Conservation (phyloP, 306 rosid genomes). For the Casuarina cunninghamiana region DNA sequence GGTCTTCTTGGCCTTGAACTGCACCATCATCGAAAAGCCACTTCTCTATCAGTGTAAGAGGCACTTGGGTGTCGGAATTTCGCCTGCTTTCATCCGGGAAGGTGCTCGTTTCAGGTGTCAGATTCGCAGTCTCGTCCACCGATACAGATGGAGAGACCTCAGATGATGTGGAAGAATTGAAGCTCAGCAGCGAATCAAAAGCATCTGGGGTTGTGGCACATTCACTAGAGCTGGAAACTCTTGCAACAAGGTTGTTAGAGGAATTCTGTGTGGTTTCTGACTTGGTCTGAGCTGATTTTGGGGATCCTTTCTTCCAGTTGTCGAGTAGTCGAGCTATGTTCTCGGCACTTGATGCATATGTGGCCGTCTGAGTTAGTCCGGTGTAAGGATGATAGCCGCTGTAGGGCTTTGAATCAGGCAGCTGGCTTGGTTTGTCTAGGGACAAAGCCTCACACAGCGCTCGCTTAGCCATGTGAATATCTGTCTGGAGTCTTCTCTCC, state of each 20-base stretch:
- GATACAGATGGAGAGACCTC: constrained; percentile 39
- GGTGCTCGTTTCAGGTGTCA: constrained; percentile 19
- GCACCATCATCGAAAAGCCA: constrained; percentile 82
- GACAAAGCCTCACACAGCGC: constrained; percentile 87
- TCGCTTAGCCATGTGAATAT: constrained; percentile 81
- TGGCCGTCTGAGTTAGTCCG: constrained; percentile 17
- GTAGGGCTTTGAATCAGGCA: constrained; percentile 40
- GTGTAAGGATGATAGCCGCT: background rate
- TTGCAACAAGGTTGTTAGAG: constrained; percentile 16
- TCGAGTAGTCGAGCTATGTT: constrained; percentile 73
- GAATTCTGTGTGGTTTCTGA: constrained; percentile 8
- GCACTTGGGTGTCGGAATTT: constrained; percentile 38
- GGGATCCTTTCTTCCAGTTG: constrained; percentile 68
- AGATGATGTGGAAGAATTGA: constrained; percentile 43
- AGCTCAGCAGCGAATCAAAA: constrained; percentile 51
- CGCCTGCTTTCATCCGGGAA: constrained; percentile 58
- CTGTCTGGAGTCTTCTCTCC: constrained; percentile 94
- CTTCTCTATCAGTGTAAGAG: constrained; percentile 71
- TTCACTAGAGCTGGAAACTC: constrained; percentile 48
- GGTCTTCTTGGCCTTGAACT: constrained; percentile 53
- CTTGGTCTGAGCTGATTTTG: constrained; percentile 34
- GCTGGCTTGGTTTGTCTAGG: constrained; percentile 42
- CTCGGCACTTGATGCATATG: constrained; percentile 75
- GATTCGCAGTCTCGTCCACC: constrained; percentile 32
- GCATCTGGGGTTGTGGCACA: constrained; percentile 45